Evolutionary conservation across 2,329 filamentous ascomycete species (phyloP).

Genomic region (Trichoderma sp.): DNA sequence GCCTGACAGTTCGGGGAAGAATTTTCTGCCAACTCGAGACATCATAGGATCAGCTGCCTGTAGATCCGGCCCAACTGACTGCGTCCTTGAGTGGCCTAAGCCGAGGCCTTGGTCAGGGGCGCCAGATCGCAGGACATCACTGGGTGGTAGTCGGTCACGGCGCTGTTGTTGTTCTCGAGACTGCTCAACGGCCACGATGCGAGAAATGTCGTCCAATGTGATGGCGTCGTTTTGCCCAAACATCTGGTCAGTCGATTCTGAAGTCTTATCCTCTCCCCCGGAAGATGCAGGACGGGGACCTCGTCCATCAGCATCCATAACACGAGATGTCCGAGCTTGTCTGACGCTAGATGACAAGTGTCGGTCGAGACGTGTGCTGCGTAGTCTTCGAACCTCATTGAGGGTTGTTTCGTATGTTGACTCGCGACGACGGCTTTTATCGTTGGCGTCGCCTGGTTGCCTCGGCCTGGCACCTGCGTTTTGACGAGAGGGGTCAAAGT

Average conservation of each 20-base stretch:
- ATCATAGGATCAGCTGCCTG: constrained; percentile 53
- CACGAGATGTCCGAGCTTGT: constrained; percentile 83
- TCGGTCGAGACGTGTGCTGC: constrained; percentile 91
- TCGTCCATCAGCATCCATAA: constrained; percentile 64
- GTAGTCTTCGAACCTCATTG: constrained; percentile 86
- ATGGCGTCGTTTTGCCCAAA: constrained; percentile 89
- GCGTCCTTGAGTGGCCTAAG: constrained; percentile 65
- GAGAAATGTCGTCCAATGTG: constrained; percentile 91
- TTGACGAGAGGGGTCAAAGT: constrained; percentile 53
- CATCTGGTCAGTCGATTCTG: constrained; percentile 70
- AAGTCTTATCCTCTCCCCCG: constrained; percentile 54
- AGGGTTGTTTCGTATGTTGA: constrained; percentile 93
- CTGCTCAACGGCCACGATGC: constrained; percentile 93
- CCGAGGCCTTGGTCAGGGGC: constrained; percentile 43
- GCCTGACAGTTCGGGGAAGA: constrained; percentile 93
- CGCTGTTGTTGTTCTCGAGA: constrained; percentile 85
- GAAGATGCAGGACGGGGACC: constrained; percentile 75
- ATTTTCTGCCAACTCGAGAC: constrained; percentile 64
- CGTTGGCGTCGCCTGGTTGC: constrained; percentile 56
- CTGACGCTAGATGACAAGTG: constrained; percentile 90
- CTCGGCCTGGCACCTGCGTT: constrained; percentile 69
- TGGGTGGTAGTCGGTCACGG: constrained; percentile 49
- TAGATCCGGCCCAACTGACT: constrained; percentile 50
- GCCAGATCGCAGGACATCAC: constrained; percentile 64
- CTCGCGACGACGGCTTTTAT: constrained; percentile 57